Base-by-base conservation (phyloP, 1,139 yeast species). In the Casaregolazyma lundiana region DNA sequence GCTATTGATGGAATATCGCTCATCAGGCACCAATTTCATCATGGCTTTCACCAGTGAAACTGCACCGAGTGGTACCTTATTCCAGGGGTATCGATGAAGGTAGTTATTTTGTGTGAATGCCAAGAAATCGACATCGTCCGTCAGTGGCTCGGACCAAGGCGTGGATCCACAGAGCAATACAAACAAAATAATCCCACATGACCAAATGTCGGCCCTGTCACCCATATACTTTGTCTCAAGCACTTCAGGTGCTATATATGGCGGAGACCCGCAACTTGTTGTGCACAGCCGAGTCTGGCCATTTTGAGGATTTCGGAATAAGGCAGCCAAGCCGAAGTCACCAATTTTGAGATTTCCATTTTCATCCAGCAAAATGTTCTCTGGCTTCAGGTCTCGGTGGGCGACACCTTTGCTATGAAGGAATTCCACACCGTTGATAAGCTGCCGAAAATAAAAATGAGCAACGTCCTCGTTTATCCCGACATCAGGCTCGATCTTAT, bases 321-420 rank as follows among this genome's bases (percentile, higher is more conserved):
- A 76, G 24, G 81, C 73, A 0, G 87, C 85, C 9, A 81, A 62
- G 0, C 89, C 88, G 63, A 81, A 81, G 62, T 81, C 88, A 1
- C 84, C 80, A 15, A 82, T 63, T 57, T 81, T 81, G 53, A 81
- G 62, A 58, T 84, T 84, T 3, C 80, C 80, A 45, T 76, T 76
- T 21, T 69, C 68, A 60, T 88, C 96, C 19, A 89, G 67, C 26
- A 89, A 69, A 9, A 88, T 78, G 60, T 88, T 88, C 59, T 88
- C 96, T 0, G 96, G 96, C 61, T 88, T 88, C 47, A 88, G 84
- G 61, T 88, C 96, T 52, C 96, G 65, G 67, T 88, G 96, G 4
- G 94, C 90, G 37, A 88, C 84, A 44, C 92, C 88, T 43, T 74
- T 75, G 2, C 73, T 70, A 61, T 88, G 96, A 36, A 87, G 61